Conservation (phyloP, 306 rosid genomes). For the Argentina anserina region DNA sequence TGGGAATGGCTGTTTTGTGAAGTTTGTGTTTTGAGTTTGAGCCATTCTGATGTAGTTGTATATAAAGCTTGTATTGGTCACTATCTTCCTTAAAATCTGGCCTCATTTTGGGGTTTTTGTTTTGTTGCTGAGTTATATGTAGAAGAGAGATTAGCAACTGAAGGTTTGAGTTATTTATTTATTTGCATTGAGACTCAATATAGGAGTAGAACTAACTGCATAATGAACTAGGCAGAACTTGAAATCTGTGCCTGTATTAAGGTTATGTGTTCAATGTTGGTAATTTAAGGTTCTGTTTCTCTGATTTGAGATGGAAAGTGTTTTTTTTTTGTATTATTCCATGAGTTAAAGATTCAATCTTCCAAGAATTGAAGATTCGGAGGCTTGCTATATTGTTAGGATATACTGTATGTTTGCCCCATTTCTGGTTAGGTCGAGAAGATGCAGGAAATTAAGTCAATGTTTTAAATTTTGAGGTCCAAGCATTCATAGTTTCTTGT, state of each 20-base stretch:
- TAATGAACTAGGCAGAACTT: neutral
- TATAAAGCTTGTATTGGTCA: neutral
- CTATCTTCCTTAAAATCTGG: slow-evolving; percentile 4
- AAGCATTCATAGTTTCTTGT: neutral
- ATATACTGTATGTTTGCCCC: neutral
- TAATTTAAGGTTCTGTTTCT: neutral
- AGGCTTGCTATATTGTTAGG: neutral
- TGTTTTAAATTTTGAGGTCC: neutral
- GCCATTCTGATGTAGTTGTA: neutral
- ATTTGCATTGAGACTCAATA: neutral
- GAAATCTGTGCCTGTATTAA: neutral
- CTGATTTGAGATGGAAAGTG: neutral
- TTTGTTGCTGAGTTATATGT: slow-evolving; percentile 7
- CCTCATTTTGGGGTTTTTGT: slow-evolving; percentile 6
- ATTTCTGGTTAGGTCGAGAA: neutral
- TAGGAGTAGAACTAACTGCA: neutral
- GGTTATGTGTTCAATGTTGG: neutral
- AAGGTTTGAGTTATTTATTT: neutral
- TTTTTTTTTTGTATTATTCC: neutral
- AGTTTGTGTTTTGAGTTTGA: neutral
- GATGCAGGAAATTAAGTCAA: neutral
- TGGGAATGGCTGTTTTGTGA: slow-evolving; percentile 3
- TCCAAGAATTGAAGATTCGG: neutral
- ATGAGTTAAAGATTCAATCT: neutral
- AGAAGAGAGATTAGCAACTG: neutral